A percentile compares a stretch with the other conserved stretches of the same genome.
Conservation (phyloP, 345 rosid genomes). For the Salix exigua region DNA sequence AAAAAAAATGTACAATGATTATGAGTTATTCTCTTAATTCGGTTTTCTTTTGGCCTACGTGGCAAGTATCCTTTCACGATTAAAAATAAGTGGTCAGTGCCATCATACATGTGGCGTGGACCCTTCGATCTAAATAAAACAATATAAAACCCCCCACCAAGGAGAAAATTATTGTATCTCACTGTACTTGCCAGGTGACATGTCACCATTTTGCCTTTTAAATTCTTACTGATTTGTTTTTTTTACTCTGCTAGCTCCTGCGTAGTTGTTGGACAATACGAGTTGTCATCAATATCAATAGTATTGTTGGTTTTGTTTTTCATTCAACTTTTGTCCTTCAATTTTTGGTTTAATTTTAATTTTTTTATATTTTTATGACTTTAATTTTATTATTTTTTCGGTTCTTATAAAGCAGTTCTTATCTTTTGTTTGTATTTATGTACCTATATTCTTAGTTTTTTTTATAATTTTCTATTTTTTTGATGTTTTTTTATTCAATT, state of each 20-base stretch:
- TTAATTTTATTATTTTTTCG: no score
- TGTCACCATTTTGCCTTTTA: neutral
- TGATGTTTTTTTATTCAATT: no score
- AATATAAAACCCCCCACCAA: neutral
- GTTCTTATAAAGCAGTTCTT: no score
- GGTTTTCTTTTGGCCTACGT: neutral
- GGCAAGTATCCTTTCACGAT: neutral
- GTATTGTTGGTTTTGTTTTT: no score
- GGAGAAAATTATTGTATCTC: neutral
- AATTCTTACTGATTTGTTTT: neutral
- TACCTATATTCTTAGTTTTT: no score
- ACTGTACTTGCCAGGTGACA: neutral
- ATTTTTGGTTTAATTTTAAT: no score
- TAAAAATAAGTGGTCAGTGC: neutral
- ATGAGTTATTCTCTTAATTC: neutral
- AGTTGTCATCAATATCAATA: no score
- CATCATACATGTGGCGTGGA: neutral
- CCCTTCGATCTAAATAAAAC: constrained; percentile 2
- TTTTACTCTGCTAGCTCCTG: neutral
- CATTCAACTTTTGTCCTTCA: no score
- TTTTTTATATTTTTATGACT: no score
- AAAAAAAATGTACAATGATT: neutral
- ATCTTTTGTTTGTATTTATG: no score
- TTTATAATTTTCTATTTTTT: no score
- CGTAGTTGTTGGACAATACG: neutral